A percentile compares a stretch with the other conserved stretches of the same genome.
These are phyloP conservation scores for Cubamyces lactineus DNA, from an alignment of 768 basidiomycete genomes.

Conservation along the genomic window DNA sequence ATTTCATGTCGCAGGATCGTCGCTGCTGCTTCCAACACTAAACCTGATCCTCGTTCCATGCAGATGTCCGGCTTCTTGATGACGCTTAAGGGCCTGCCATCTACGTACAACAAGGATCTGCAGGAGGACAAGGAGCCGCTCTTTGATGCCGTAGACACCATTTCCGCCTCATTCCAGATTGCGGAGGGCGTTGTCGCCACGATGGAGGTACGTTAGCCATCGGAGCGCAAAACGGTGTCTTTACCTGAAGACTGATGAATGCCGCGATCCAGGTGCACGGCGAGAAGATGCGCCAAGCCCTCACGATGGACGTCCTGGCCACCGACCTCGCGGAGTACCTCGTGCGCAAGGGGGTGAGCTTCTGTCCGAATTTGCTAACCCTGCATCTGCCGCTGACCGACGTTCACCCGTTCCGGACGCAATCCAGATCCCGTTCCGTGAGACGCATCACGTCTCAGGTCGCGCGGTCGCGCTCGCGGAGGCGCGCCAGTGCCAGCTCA, in stretches of 20 bases:
- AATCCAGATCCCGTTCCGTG: constrained; percentile 90
- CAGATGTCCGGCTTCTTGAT: constrained; percentile 98
- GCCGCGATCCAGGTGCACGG: constrained; percentile 67
- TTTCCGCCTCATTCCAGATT: constrained; percentile 87
- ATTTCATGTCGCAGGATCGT: background rate
- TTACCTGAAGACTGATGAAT: constrained; percentile 5
- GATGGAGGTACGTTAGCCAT: constrained; percentile 59
- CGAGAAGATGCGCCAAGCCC: constrained; percentile 85
- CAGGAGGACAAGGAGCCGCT: constrained; percentile 99
- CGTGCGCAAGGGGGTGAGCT: constrained; percentile 92
- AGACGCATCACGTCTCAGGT: constrained; percentile 98
- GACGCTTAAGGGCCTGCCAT: constrained; percentile 95
- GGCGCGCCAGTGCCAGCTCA: constrained; percentile 74
- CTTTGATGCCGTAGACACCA: constrained; percentile 90
- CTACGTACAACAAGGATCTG: constrained; percentile 99
- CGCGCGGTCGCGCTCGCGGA: constrained; percentile 96
- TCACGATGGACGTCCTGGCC: constrained; percentile 97
- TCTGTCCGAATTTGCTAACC: background rate
- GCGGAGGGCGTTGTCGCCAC: constrained; percentile 95
- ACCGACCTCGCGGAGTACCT: constrained; percentile 99
- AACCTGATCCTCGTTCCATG: constrained; percentile 10
- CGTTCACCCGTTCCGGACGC: constrained; percentile 8
- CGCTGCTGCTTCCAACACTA: background rate
- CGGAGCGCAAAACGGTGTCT: too few relatives aligned
- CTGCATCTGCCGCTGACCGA: constrained; percentile 4